Base-by-base conservation (phyloP, 805 yeast genomes). In the Vanderwaltozyma verrucispora region DNA sequence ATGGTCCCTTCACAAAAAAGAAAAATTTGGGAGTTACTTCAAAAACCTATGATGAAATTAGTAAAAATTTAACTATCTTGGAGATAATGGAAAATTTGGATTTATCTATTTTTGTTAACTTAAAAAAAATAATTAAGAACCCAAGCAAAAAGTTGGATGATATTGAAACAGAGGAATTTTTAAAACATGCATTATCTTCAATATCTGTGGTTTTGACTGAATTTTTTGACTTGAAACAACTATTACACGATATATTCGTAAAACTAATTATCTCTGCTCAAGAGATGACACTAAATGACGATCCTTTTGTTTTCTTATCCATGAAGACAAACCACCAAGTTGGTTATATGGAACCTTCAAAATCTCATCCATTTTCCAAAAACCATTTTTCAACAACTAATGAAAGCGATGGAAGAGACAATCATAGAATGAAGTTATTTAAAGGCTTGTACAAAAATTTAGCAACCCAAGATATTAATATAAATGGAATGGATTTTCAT, bases 191-290 rank as follows among this genome's bases (percentile, higher is more conserved):
- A 4, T 37, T 49, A 30, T 43, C 48, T 11, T 38, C 50, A 1
- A 38, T 46, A 9, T 45, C 51, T 12, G 26, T 46, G 9, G 21
- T 49, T 10, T 44, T 77, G 5, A 64, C 77, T 12, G 92, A 83
- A 35, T 84, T 81, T 52, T 72, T 77, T 49, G 78, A 78, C 40
- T 61, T 71, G 32, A 85, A 84, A 48, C 95, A 85, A 53, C 67
- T 70, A 11, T 52, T 82, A 16, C 87, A 84, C 54, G 73, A 78
- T 44, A 51, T 68, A 2, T 63, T 77, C 26, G 62, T 74, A 4
- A 67, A 68, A 17, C 64, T 80, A 8, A 64, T 83, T 11, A 68
- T 82, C 67, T 74, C 75, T 32, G 67, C 81, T 1, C 94, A 83
- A 51, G 63, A 74, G 12, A 56, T 82, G 11, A 79, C 88, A 0